phyloP scores from a whole-genome alignment of 228 moss, liverwort and hornwort genomes.

The Sphagnum magellanicum region DNA sequence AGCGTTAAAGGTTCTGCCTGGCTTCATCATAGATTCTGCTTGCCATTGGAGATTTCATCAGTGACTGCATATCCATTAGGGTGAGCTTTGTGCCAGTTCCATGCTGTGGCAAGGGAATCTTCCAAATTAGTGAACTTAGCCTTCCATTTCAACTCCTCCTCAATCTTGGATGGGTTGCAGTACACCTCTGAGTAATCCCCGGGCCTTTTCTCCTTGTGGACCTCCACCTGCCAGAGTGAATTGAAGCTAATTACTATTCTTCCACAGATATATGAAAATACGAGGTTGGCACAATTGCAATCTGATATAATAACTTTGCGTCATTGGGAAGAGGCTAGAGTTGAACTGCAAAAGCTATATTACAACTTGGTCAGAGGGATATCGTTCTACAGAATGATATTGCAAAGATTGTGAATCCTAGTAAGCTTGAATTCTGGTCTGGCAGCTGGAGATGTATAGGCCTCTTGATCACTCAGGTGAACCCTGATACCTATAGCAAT shows the following conservation, averaged over 20 bases:
- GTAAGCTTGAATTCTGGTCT: no score
- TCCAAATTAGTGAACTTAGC: constrained; percentile 11
- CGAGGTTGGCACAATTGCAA: background rate
- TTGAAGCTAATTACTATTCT: background rate
- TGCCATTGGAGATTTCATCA: background rate
- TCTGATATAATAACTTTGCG: background rate
- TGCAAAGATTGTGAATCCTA: background rate
- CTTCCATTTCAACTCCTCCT: constrained; percentile 18
- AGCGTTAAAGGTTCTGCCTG: no score
- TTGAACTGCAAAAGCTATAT: background rate
- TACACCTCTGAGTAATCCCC: constrained; percentile 16
- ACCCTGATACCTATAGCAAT: no score
- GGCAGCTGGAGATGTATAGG: no score
- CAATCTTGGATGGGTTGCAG: constrained; percentile 15
- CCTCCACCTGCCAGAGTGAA: constrained; percentile 7
- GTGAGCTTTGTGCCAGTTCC: constrained; percentile 20
- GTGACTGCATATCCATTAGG: constrained; percentile 7
- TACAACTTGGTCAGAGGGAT: background rate
- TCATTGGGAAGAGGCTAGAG: background rate
- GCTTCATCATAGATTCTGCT: no score
- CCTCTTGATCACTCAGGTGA: no score
- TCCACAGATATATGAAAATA: background rate
- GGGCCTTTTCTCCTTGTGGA: constrained; percentile 4
- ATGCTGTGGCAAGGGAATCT: constrained; percentile 16
- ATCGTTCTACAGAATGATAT: background rate